Base-by-base conservation (phyloP, 169 alveolate species). In the Plasmodium falciparum region DNA sequence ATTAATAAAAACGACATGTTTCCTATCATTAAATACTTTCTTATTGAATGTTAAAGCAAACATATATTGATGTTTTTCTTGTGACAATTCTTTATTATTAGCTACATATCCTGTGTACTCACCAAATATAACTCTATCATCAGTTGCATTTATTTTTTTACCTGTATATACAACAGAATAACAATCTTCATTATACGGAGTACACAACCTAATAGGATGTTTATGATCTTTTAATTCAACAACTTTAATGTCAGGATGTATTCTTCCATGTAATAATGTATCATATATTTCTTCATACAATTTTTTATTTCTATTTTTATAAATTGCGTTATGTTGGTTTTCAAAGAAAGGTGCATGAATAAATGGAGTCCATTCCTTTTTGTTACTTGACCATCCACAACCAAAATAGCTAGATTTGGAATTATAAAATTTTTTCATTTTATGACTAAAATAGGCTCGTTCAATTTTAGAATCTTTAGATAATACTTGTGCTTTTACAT, bases 91-190 rank as follows among this genome's bases (percentile, higher is more conserved):
- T 52, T 88, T 93, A 45, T 95, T 96, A 24, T 93, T 93, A 61
- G 94, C 93, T 26, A 96, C 97, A 52, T 86, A 91, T 63, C 98
- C 98, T 7, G 98, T 96, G 86, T 96, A 96, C 50, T 96, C 98
- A 29, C 98, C 98, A 76, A 95, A 95, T 6, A 96, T 88, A 13
- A 96, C 95, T 43, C 93, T 74, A 15, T 92, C 93, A 50, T 92
- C 92, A 8, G 92, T 61, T 47, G 93, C 91, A 22, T 88, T 83
- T 13, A 94, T 94, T 73, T 88, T 90, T 29, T 95, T 94, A 13
- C 98, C 98, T 11, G 94, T 94, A 88, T 96, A 96, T 3, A 96
- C 94, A 24, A 95, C 95, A 12, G 98, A 95, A 80, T 90, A 96
- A 83, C 98, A 96, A 63, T 95, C 95, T 90, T 96, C 95, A 45